phyloP scores from a whole-genome alignment of 768 basidiomycete species.

The Psilocybe cubensis region DNA sequence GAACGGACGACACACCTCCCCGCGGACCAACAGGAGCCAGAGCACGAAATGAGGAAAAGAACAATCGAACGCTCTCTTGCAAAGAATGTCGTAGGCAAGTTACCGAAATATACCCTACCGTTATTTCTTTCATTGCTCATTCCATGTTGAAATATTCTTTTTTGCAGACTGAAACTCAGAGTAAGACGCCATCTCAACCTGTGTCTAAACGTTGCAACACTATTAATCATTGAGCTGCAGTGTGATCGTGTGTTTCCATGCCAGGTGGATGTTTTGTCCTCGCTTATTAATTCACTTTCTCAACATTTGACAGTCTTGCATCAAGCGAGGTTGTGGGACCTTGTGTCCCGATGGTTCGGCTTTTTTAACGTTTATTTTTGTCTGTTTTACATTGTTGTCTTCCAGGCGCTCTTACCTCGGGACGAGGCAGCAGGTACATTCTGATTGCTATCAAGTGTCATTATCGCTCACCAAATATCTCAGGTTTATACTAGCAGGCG shows the following conservation, averaged over 20 bases:
- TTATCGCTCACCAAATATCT: conserved; percentile 9
- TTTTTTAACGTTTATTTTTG: conserved; percentile 5
- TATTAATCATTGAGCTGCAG: conserved; percentile 29
- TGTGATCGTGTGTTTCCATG: conserved; percentile 71
- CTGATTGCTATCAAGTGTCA: conserved; percentile 6
- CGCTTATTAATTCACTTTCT: conserved; percentile 5
- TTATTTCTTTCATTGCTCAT: neutral
- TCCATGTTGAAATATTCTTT: conserved; percentile 1
- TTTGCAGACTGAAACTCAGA: conserved; percentile 51
- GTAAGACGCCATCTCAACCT: conserved; percentile 18
- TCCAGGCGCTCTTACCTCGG: conserved; percentile 61
- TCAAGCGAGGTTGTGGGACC: conserved; percentile 66
- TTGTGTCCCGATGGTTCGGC: conserved; percentile 59
- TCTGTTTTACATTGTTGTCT: conserved; percentile 13
- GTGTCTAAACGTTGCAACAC: neutral
- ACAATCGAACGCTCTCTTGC: conserved; percentile 50
- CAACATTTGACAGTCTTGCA: conserved; percentile 50
- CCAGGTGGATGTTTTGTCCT: conserved; percentile 37
- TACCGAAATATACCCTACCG: neutral
- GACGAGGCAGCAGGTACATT: conserved; percentile 60
- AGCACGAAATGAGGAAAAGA: conserved; percentile 41
- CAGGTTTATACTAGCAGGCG: conserved; percentile 71
- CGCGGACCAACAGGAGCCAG: conserved; percentile 12
- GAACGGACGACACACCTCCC: conserved; percentile 4
- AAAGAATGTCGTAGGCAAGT: conserved; percentile 54